Evolutionary conservation across 129 eudicot species (phyloP).

Genomic region (Apium graveolens): DNA sequence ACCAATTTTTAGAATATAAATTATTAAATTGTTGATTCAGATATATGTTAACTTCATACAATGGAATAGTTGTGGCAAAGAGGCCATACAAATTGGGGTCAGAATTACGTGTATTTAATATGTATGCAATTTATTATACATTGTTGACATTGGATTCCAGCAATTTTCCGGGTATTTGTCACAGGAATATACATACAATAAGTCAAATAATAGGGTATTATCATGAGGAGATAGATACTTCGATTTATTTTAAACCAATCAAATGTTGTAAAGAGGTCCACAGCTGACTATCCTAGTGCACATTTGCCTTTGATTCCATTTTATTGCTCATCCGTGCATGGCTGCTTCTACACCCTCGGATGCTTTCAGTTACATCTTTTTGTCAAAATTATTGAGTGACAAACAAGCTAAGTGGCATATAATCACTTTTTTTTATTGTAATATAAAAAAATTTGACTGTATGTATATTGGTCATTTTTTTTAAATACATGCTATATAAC

Average conservation of each 20-base stretch:
- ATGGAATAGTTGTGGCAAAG: too few species aligned
- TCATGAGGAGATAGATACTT: neutral
- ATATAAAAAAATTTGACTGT: too few species aligned
- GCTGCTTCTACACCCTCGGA: neutral
- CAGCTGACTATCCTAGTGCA: neutral
- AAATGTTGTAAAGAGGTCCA: neutral
- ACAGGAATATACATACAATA: neutral
- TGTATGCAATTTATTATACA: neutral
- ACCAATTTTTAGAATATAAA: too few species aligned
- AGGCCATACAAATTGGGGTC: too few species aligned
- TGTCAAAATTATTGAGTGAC: too few species aligned
- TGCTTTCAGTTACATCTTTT: too few species aligned
- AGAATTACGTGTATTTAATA: neutral
- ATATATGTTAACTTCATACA: too few species aligned
- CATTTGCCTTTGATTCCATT: neutral
- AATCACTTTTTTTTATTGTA: too few species aligned
- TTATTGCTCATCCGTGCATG: neutral
- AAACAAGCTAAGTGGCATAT: neutral
- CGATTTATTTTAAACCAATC: neutral
- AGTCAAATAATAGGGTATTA: neutral
- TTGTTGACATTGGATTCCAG: constrained; percentile 8
- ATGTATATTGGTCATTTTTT: too few species aligned
- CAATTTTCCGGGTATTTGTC: neutral
- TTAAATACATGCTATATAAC: too few species aligned
- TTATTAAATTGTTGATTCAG: too few species aligned